phyloP scores from a whole-genome alignment of 495 filamentous ascomycete species.

The Hyaloscypha bicolor region DNA sequence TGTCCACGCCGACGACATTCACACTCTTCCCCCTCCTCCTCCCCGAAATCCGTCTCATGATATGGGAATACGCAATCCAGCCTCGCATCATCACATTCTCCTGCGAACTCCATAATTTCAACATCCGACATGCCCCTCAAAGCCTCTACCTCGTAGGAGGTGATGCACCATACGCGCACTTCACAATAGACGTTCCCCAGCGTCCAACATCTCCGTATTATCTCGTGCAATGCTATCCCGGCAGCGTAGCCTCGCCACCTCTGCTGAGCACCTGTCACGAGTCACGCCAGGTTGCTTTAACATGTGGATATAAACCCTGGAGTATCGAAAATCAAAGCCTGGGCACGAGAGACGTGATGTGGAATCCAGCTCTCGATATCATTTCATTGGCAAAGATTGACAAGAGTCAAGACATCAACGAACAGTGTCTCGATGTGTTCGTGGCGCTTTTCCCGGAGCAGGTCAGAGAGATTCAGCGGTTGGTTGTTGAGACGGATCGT shows the following conservation, averaged over 20 bases:
- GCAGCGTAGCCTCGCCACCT: not conserved
- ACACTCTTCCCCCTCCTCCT: not conserved
- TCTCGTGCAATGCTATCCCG: not conserved
- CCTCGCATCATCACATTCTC: not conserved
- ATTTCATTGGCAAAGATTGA: not conserved
- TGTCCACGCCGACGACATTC: not conserved
- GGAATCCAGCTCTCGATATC: not conserved
- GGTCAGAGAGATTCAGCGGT: not conserved
- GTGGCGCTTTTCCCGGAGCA: not conserved
- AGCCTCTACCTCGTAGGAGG: not conserved
- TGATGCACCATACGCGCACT: not conserved
- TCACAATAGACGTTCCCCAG: not conserved
- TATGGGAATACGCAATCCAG: not conserved
- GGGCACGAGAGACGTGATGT: not conserved
- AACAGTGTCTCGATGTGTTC: not conserved
- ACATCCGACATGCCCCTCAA: not conserved
- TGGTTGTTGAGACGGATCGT: not conserved
- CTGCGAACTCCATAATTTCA: not conserved
- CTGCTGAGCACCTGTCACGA: not conserved
- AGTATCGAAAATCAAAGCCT: not conserved
- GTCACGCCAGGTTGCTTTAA: not conserved
- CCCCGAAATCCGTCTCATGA: not conserved
- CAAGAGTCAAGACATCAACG: not conserved
- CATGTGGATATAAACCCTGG: not conserved
- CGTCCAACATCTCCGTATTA: not conserved